Conservation (phyloP, 1,284 basidiomycete genomes). For the Hymenochaete sp. region DNA sequence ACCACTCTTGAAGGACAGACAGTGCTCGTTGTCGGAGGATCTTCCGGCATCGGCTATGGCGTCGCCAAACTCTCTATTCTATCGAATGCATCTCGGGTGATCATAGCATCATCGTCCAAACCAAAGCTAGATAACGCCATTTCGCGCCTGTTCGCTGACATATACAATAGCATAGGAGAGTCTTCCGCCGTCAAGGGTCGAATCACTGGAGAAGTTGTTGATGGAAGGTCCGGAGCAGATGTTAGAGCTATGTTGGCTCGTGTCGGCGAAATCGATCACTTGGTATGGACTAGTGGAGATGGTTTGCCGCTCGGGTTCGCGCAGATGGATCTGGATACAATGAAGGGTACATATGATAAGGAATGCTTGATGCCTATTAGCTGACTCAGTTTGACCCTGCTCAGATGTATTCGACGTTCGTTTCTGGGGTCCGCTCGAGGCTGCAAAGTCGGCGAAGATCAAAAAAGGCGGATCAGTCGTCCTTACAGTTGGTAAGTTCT, state of each 20-base stretch:
- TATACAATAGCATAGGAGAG: background rate
- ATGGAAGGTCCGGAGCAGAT: constrained; percentile 9
- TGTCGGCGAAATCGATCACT: constrained; percentile 20
- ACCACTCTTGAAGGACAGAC: constrained; percentile 17
- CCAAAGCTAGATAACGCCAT: constrained; percentile 14
- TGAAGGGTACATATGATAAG: constrained; percentile 8
- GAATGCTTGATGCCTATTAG: background rate
- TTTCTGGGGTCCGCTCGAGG: constrained; percentile 20
- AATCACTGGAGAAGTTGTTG: constrained; percentile 15
- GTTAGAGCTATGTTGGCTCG: constrained; percentile 13
- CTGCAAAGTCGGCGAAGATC: constrained; percentile 19
- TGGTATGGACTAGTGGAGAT: constrained; percentile 20
- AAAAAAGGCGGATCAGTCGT: constrained; percentile 17
- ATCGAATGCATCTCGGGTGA: constrained; percentile 16
- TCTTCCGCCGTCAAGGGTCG: constrained; percentile 5
- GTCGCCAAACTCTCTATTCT: constrained; percentile 18
- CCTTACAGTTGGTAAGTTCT: constrained; percentile 17
- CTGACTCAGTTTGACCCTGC: background rate
- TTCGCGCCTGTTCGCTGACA: constrained; percentile 4
- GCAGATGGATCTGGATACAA: constrained; percentile 13
- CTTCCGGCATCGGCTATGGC: constrained; percentile 19
- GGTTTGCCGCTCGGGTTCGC: constrained; percentile 9
- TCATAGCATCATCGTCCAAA: constrained; percentile 18
- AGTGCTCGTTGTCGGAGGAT: constrained; percentile 19
- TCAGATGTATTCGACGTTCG: constrained; percentile 19